phyloP scores from a whole-genome alignment of 306 rosid species.

The Mimosa bimucronata region DNA sequence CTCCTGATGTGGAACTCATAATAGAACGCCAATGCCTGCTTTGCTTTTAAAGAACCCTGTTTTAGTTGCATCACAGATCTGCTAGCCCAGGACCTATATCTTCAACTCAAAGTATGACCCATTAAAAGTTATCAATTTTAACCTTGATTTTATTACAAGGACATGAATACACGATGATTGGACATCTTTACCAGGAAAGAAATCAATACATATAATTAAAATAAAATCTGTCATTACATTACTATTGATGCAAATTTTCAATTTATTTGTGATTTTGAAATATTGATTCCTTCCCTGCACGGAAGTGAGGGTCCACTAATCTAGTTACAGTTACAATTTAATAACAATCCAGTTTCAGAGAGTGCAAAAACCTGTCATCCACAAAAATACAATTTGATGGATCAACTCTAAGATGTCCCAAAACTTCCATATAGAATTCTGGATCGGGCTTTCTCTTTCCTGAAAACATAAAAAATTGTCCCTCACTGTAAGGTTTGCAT shows the following conservation, averaged over 20 bases:
- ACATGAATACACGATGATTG: not conserved
- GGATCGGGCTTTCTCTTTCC: slow-evolving; percentile 96
- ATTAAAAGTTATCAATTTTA: not conserved
- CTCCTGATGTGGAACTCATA: not conserved
- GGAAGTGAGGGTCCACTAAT: not conserved
- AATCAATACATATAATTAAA: not conserved
- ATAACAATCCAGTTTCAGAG: slow-evolving; percentile 3
- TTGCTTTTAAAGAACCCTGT: not conserved
- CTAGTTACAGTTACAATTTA: slow-evolving; percentile 7
- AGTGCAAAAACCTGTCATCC: slow-evolving; percentile 77
- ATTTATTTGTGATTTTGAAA: not conserved
- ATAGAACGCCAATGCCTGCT: not conserved
- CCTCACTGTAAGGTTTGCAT: slow-evolving; percentile 21
- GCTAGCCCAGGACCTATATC: not conserved
- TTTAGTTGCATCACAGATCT: not conserved
- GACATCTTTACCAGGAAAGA: not conserved
- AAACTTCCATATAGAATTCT: slow-evolving; percentile 66
- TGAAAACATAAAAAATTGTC: slow-evolving; percentile 47
- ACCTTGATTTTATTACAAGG: slow-evolving; percentile 1
- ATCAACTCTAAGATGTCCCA: slow-evolving; percentile 72
- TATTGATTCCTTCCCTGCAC: not conserved
- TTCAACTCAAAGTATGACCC: not conserved
- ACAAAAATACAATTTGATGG: slow-evolving; percentile 72
- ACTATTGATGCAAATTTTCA: not conserved
- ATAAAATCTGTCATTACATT: not conserved